These are phyloP conservation scores for Candida sp. DNA, from an alignment of 1,139 yeast genomes.

Conservation along the genomic window DNA sequence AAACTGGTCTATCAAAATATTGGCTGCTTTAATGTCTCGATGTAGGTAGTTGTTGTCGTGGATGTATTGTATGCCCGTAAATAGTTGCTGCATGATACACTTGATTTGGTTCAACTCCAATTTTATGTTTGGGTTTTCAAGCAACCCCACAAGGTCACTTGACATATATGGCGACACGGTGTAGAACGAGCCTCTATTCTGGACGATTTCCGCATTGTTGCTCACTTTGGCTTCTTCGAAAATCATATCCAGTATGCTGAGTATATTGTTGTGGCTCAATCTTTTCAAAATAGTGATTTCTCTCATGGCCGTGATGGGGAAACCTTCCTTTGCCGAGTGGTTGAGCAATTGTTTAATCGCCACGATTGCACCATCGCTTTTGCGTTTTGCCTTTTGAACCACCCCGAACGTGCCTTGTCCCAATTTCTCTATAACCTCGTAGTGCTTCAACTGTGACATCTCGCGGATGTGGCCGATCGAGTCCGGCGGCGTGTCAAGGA, in stretches of 20 bases:
- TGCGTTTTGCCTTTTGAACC: conserved; percentile 46
- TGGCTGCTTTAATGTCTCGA: conserved; percentile 95
- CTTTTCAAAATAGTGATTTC: conserved; percentile 86
- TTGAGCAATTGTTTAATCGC: conserved; percentile 80
- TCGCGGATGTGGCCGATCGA: conserved; percentile 18
- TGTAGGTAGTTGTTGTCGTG: conserved; percentile 79
- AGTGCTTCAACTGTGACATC: conserved; percentile 37
- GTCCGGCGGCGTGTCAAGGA: conserved; percentile 3
- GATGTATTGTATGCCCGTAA: conserved; percentile 81
- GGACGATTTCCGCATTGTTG: conserved; percentile 34
- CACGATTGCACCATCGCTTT: conserved; percentile 35
- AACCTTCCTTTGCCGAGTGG: conserved; percentile 88
- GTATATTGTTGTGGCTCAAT: conserved; percentile 69
- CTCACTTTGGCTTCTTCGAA: conserved; percentile 58
- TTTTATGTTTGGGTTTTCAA: conserved; percentile 78
- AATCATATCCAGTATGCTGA: conserved; percentile 84
- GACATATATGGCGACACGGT: conserved; percentile 96
- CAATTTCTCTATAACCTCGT: conserved; percentile 39
- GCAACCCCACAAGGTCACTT: conserved; percentile 90
- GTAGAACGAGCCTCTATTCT: conserved; percentile 63
- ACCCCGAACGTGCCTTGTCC: conserved; percentile 57
- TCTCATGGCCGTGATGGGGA: conserved; percentile 94
- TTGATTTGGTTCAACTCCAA: conserved; percentile 74
- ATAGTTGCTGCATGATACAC: conserved; percentile 79
- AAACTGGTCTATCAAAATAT: conserved; percentile 73